Evolutionary conservation across 257 asterid species (phyloP).

Genomic region (Knoxia roxburghii): DNA sequence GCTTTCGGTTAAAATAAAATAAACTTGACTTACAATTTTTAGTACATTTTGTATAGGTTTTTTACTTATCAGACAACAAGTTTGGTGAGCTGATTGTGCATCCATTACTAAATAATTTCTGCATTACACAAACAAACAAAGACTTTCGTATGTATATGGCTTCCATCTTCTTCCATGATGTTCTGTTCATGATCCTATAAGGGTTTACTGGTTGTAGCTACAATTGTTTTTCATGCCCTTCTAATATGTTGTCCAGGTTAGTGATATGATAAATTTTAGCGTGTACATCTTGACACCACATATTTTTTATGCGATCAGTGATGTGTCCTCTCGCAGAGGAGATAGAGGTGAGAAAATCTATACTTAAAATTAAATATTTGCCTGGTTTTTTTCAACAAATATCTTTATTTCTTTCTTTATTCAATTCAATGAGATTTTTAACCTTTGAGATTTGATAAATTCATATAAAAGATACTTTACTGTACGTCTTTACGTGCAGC

Average conservation of each 20-base stretch:
- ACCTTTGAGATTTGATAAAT: conserved; percentile 1
- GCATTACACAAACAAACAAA: conserved; percentile 88
- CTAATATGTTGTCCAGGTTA: conserved; percentile 43
- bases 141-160: conserved; percentile 56
- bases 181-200: conserved; percentile 5
- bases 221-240: conserved; percentile 10
- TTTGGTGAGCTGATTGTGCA: conserved; percentile 88
- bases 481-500: too few relatives aligned
- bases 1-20: neutral
- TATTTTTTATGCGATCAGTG: conserved; percentile 53
- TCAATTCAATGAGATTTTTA: neutral
- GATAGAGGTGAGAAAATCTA: conserved; percentile 43
- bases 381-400: neutral
- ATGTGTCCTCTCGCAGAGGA: conserved; percentile 41
- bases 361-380: neutral
- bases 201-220: neutral
- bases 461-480: conserved; percentile 15
- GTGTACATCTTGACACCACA: conserved; percentile 67
- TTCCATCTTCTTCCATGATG: neutral
- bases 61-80: conserved; percentile 72
- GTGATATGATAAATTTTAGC: conserved; percentile 80
- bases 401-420: neutral
- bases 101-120: conserved; percentile 67
- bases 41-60: conserved; percentile 43
- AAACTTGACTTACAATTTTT: neutral